Base-by-base conservation (phyloP, 306 rosid species). In the Sicyos edulis region DNA sequence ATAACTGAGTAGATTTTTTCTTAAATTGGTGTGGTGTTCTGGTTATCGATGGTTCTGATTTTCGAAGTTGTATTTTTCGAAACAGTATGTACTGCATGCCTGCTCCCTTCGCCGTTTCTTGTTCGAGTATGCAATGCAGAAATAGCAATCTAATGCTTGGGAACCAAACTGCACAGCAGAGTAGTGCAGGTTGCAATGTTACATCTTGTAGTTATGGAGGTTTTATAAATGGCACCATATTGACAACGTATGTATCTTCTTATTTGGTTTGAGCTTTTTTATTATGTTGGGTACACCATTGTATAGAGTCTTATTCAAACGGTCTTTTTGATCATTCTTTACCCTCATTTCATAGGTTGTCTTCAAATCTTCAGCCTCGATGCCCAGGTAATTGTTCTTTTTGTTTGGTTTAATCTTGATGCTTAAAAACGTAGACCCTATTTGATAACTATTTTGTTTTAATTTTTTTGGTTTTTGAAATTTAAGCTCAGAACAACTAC, bases 101-200 rank as follows among this genome's bases (percentile, higher is more conserved):
- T 15, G 95, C 99, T 70, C 88, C 99, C 40, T 71, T 95, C 53
- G 95, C 97, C 4, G 99, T 86, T 82, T 91, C 97, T 54, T 95
- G 99, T 86, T 89, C 99, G 16, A 95, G 97, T 85, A 95, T 91
- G 99, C 97, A 95, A 79, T 95, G 99, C 61, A 86, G 69, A 77
- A 82, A 60, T 75, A 95, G 96, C 83, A 89, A 89, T 70, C 96
- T 95, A 61, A 91, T 91, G 88, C 85, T 95, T 1, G 99, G 99
- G 63, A 95, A 95, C 73, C 75, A 67, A 69, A 91, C 99, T 4
- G 77, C 74, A 16, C 97, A 87, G 82, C 96, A 85, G 72, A 87
- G 79, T 75, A 73, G 92, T 75, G 97, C 74, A 14, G 99, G 99
- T 71, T 95, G 99, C 89, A 95, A 89, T 72, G 92, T 95, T 57